Conservation (phyloP, 1,284 basidiomycete genomes). For the Earliella scabrosa region DNA sequence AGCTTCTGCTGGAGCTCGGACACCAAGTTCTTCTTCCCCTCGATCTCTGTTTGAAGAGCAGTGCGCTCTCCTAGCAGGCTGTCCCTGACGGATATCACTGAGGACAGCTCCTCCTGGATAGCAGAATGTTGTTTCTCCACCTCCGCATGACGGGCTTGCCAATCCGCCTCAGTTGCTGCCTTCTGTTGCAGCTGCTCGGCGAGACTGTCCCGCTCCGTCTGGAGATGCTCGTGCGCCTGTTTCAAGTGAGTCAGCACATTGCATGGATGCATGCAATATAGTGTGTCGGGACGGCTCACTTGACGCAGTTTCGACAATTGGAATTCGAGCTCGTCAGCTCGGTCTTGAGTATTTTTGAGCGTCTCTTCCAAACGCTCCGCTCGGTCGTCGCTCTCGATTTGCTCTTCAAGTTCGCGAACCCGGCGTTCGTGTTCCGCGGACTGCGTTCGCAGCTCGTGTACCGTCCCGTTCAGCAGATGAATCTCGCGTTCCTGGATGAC, state of each 20-base stretch:
- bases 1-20: constrained; percentile 62
- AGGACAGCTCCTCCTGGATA: constrained; percentile 46
- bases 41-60: constrained; percentile 50
- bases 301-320: constrained; percentile 78
- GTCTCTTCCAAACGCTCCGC: constrained; percentile 72
- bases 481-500: constrained; percentile 65
- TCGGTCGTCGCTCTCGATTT: constrained; percentile 80
- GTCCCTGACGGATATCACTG: constrained; percentile 50
- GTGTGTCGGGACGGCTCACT: constrained; percentile 43
- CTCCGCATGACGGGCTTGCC: constrained; percentile 48
- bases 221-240: constrained; percentile 61
- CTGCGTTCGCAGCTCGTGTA: constrained; percentile 57
- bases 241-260: neutral
- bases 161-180: constrained; percentile 47
- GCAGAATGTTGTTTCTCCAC: constrained; percentile 47
- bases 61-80: constrained; percentile 51
- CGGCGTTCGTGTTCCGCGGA: constrained; percentile 57
- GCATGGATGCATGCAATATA: constrained; percentile 2
- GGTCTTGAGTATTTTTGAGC: constrained; percentile 76
- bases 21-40: constrained; percentile 48
- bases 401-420: constrained; percentile 75
- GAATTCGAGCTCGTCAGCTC: constrained; percentile 80
- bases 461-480: constrained; percentile 56
- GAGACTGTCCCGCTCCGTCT: constrained; percentile 61
- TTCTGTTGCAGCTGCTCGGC: constrained; percentile 48